Evolutionary conservation across 2,329 filamentous ascomycete genomes (phyloP).

Genomic region (Trichoderma hamatum): DNA sequence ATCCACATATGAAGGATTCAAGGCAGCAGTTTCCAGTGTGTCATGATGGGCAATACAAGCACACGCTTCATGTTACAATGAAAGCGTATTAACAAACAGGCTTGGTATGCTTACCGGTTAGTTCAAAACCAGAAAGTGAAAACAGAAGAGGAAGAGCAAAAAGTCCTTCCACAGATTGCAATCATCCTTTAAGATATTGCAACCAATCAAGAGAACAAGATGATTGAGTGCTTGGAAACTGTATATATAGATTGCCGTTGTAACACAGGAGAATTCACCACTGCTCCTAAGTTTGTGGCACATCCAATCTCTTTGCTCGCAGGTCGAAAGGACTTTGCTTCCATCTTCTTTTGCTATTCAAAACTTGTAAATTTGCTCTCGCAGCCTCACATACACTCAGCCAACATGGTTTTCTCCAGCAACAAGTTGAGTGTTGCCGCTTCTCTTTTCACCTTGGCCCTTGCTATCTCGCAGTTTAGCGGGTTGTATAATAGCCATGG

Average conservation of each 20-base stretch:
- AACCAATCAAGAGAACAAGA: background rate
- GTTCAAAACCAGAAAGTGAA: background rate
- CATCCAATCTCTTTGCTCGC: too few relatives aligned
- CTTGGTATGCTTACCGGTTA: background rate
- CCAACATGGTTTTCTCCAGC: too few relatives aligned
- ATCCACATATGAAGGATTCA: background rate
- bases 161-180: background rate
- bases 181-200: background rate
- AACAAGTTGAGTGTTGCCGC: background rate
- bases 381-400: background rate
- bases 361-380: too few relatives aligned
- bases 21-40: background rate
- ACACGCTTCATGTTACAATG: background rate
- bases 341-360: too few relatives aligned
- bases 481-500: slow-evolving; percentile 9
- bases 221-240: background rate
- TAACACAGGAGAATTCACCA: too few relatives aligned
- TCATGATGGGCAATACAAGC: background rate
- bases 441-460: background rate
- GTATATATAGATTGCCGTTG: too few relatives aligned
- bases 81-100: background rate
- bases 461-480: slow-evolving; percentile 17
- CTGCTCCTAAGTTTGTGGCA: too few relatives aligned
- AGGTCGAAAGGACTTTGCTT: too few relatives aligned
- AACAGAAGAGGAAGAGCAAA: background rate